Percentiles rank a stretch among this genome's conserved stretches.
phyloP scores from a whole-genome alignment of 2,329 filamentous ascomycete species.

The Dryadomyces sulphureus region DNA sequence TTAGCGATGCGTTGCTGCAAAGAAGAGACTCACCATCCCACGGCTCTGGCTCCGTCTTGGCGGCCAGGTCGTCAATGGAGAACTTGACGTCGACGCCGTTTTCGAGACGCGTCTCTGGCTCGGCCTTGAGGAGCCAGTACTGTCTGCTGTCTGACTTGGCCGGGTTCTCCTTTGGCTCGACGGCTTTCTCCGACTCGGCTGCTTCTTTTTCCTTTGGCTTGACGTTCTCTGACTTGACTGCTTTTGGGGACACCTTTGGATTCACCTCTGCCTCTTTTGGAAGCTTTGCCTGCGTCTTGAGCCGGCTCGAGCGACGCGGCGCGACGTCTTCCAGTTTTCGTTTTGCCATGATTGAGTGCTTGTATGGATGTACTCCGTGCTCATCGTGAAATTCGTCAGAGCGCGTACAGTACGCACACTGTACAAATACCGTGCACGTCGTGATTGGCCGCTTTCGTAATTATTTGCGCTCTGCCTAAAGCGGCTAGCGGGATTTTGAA shows the following conservation, averaged over 20 bases:
- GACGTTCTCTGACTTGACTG: too few relatives aligned
- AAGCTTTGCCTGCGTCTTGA: neutral
- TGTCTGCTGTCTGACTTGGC: slow-evolving; percentile 13
- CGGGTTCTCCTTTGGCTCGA: neutral
- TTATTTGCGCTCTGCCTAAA: too few relatives aligned
- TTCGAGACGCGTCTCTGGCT: slow-evolving; percentile 75
- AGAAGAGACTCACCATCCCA: slow-evolving; percentile 62
- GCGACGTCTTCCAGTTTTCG: slow-evolving; percentile 1
- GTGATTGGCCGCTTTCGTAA: too few relatives aligned
- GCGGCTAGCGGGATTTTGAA: too few relatives aligned
- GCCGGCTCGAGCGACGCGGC: slow-evolving; percentile 1
- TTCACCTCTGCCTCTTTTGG: too few relatives aligned
- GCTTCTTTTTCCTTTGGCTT: too few relatives aligned
- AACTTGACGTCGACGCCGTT: slow-evolving; percentile 84
- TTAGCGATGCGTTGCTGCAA: neutral
- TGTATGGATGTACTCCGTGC: too few relatives aligned
- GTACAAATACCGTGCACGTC: too few relatives aligned
- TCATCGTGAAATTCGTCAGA: too few relatives aligned
- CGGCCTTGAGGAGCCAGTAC: slow-evolving; percentile 77
- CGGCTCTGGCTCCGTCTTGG: slow-evolving; percentile 61
- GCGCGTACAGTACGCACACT: too few relatives aligned
- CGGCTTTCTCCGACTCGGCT: too few relatives aligned
- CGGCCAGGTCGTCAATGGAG: slow-evolving; percentile 77
- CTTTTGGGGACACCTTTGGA: too few relatives aligned
- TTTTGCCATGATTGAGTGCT: slow-evolving; percentile 3